Evolutionary conservation across 2,329 filamentous ascomycete species (phyloP), one percentile per base, ranked within the genome.

Genomic region (Colletotrichum liriopes): DNA sequence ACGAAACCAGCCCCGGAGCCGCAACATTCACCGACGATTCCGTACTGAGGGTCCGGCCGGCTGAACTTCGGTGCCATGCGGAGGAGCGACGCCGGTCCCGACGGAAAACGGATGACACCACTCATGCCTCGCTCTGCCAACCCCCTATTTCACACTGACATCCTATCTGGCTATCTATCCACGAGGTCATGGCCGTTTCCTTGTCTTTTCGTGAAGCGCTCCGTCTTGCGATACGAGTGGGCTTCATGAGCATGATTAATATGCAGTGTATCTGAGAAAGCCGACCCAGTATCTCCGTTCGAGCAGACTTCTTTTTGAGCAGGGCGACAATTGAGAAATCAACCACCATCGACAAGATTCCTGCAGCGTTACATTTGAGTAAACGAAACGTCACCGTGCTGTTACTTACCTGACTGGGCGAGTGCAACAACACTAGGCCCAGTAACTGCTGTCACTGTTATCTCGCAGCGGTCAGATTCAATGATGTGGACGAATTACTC

Each of bases 41-140:
- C 43, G 58, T 18, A 14, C 8, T n/a, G 35, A 29, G 45, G 11
- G n/a, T 18, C 47, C 45, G 35, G 23, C 47, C 60, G 60, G 60
- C 35, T 51, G 47, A 63, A 63, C 45, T 63, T 63, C 45, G 60
- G 45, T 26, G 47, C 23, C 60, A 23, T 20, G 5, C 35, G 32
- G 23, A 39, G 18, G 11, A 56, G 7, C 18, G n/a, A 37, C n/a
- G 35, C 35, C 54, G 35, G 35, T 39, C 35, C 37, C 8, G 9
- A 37, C 35, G 14, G n/a, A 41, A 12, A 39, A 14, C 35, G 12
- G n/a, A 23, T 7, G 55, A 41, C 55, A 41, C n/a, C 29, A 11
- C 35, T 39, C 37, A n/a, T n/a, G n/a, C 26, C 20, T 16, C 39
- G 14, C 18, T n/a, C 51, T 29, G 9, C 29, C 35, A 56, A 58